phyloP scores from a whole-genome alignment of 1,284 basidiomycete genomes.

The Sanghuangporus sanghuang region DNA sequence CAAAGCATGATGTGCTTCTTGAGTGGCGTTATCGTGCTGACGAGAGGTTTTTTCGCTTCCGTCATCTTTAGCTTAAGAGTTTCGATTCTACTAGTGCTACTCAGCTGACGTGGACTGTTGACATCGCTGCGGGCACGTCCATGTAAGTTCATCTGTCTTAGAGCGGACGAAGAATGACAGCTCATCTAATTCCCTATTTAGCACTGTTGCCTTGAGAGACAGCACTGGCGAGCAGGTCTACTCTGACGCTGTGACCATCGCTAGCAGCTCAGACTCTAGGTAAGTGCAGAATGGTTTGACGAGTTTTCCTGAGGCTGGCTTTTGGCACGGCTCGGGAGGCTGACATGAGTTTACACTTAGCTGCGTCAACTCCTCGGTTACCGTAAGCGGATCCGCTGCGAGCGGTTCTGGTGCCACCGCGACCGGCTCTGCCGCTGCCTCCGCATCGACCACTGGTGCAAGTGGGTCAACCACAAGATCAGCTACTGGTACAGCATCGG shows the following conservation, averaged over 20 bases:
- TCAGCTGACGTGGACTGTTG: slow-evolving; percentile 56
- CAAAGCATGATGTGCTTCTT: slow-evolving; percentile 4
- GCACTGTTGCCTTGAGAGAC: slow-evolving; percentile 55
- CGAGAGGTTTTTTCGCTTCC: background rate
- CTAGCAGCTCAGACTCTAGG: slow-evolving; percentile 36
- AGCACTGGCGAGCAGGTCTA: slow-evolving; percentile 49
- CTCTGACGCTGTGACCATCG: slow-evolving; percentile 50
- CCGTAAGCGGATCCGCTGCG: slow-evolving; percentile 12
- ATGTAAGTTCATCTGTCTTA: slow-evolving; percentile 41
- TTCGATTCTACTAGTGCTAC: slow-evolving; percentile 45
- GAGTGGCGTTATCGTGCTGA: background rate
- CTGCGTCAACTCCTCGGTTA: slow-evolving; percentile 24
- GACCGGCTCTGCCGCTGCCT: background rate
- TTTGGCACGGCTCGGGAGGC: background rate
- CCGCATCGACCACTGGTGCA: background rate
- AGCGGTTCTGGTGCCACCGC: background rate
- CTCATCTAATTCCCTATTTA: slow-evolving; percentile 23
- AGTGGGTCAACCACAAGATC: background rate
- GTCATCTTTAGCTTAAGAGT: slow-evolving; percentile 40
- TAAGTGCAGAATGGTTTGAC: slow-evolving; percentile 21
- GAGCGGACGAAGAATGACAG: background rate
- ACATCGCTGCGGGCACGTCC: slow-evolving; percentile 44
- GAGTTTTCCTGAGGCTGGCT: background rate
- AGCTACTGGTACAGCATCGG: slow-evolving; percentile 19
- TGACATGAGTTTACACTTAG: slow-evolving; percentile 18